phyloP scores from a whole-genome alignment of 441 rosid genomes.

The Gossypium davidsonii region DNA sequence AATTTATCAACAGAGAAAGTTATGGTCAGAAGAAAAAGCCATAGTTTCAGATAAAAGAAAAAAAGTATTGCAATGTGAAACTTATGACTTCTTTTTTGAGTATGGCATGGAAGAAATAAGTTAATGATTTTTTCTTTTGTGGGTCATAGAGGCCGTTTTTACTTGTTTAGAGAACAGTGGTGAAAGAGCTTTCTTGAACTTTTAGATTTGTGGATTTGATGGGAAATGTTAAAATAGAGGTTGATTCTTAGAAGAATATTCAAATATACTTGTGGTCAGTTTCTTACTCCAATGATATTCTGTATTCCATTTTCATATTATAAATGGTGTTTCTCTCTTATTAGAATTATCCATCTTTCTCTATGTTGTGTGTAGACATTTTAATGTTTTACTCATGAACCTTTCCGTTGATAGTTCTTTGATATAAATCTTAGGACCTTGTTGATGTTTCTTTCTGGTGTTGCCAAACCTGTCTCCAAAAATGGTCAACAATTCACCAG shows the following conservation, averaged over 20 bases:
- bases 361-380: not conserved
- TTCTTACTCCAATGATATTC: not conserved
- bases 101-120: not conserved
- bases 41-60: not conserved
- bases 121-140: not conserved
- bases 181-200: not conserved
- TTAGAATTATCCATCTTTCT: not conserved
- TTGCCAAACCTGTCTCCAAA: slow-evolving; percentile 1
- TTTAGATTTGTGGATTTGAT: not conserved
- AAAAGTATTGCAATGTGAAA: not conserved
- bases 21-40: not conserved
- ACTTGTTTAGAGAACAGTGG: not conserved
- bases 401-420: not conserved
- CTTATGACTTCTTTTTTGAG: not conserved
- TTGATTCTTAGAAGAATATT: not conserved
- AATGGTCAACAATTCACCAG: not conserved
- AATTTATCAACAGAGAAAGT: not conserved
- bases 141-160: not conserved
- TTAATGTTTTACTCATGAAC: not conserved
- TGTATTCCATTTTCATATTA: not conserved
- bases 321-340: not conserved
- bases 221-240: not conserved
- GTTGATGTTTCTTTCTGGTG: not conserved
- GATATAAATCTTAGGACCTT: not conserved
- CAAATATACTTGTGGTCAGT: not conserved